phyloP scores from a whole-genome alignment of 768 basidiomycete genomes.

The Lentinus brumalis region DNA sequence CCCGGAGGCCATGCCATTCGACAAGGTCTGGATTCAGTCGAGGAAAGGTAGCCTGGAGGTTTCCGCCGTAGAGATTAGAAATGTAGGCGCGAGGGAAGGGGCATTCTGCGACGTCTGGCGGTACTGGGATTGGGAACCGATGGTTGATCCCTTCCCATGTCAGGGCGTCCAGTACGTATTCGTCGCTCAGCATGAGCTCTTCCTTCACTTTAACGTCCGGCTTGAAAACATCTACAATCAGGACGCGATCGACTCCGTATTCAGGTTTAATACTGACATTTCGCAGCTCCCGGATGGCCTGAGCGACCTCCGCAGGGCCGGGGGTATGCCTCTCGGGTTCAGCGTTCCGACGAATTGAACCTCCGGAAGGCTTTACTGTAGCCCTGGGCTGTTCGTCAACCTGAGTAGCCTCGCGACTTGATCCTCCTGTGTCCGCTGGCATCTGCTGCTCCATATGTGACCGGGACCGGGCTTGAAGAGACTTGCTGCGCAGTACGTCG shows the following conservation, averaged over 20 bases:
- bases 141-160: conserved; percentile 4
- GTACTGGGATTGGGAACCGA: background rate
- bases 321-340: background rate
- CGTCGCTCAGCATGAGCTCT: conserved; percentile 2
- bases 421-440: no score
- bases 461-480: no score
- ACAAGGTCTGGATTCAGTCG: background rate
- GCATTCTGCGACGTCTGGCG: background rate
- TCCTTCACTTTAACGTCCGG: conserved; percentile 4
- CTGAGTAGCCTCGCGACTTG: no score
- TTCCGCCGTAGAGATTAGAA: background rate
- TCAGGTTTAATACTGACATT: background rate
- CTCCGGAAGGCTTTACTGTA: no score
- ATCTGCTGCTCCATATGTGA: no score
- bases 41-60: background rate
- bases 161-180: background rate
- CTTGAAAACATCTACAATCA: background rate
- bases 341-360: no score
- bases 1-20: conserved; percentile 1
- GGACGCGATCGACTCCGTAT: background rate
- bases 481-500: no score
- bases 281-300: background rate
- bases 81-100: background rate
- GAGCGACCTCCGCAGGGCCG: background rate
- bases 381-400: no score